Evolutionary conservation across 139 green algal genomes (phyloP).

Genomic region (Deuterostichococcus epilithicus): DNA sequence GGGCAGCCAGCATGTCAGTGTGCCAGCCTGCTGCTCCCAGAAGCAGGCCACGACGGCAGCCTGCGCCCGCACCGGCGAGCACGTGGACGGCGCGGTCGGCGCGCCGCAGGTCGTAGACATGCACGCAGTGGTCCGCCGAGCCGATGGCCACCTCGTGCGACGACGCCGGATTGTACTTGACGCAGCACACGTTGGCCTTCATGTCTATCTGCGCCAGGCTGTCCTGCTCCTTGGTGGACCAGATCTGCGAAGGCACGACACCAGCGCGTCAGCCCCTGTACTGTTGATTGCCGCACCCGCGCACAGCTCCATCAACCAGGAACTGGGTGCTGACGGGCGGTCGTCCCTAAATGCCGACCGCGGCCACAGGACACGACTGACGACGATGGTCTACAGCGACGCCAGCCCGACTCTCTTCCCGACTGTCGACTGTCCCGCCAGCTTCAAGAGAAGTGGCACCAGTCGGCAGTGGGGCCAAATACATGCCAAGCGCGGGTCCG

Average conservation of each 20-base stretch:
- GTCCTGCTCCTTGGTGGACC: constrained; percentile 18
- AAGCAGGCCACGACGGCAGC: neutral
- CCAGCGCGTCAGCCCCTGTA: no score
- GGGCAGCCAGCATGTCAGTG: no score
- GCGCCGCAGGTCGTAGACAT: constrained; percentile 75
- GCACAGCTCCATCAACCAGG: no score
- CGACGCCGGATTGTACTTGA: constrained; percentile 68
- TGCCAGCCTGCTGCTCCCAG: no score
- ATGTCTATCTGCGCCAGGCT: constrained; percentile 42
- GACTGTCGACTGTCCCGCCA: no score
- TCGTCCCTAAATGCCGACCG: no score
- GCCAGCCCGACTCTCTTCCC: no score
- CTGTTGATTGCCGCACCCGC: constrained; percentile 25
- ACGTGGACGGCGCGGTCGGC: constrained; percentile 10
- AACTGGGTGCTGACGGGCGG: no score
- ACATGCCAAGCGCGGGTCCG: constrained; percentile 5
- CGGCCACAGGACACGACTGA: no score
- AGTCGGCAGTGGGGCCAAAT: no score
- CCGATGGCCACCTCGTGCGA: constrained; percentile 78
- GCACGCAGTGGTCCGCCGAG: constrained; percentile 70
- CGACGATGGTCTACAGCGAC: no score
- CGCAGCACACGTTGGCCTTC: constrained; percentile 84
- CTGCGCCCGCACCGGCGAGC: constrained; percentile 8
- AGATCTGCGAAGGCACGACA: constrained; percentile 10
- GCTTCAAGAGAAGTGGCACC: no score